These are phyloP conservation scores for Apocynum venetum DNA, from an alignment of 257 asterid species.

Conservation along the genomic window DNA sequence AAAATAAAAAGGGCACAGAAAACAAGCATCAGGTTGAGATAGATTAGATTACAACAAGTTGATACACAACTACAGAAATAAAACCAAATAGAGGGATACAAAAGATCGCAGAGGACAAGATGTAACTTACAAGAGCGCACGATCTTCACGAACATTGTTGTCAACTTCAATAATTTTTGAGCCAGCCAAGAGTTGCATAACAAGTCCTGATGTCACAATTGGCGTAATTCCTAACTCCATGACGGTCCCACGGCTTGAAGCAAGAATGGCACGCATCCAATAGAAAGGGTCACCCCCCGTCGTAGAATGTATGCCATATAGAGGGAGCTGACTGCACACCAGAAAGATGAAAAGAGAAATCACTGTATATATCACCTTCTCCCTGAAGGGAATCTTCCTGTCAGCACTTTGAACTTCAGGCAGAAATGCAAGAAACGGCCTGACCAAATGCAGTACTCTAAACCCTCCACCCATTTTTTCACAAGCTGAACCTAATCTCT, in stretches of 20 bases:
- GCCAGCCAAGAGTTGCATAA: conserved; percentile 81
- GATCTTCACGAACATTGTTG: conserved; percentile 82
- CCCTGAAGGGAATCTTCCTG: conserved; percentile 77
- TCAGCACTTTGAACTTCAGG: conserved; percentile 89
- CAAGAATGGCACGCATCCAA: conserved; percentile 94
- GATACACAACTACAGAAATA: not conserved
- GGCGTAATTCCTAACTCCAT: conserved; percentile 94
- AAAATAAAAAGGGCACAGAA: not conserved
- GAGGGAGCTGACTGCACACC: conserved; percentile 82
- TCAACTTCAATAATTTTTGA: conserved; percentile 82
- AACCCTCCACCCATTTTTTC: conserved; percentile 78
- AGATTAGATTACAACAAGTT: no score
- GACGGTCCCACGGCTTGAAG: conserved; percentile 83
- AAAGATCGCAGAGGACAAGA: not conserved
- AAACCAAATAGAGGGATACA: not conserved
- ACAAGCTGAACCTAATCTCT: conserved; percentile 6
- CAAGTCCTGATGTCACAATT: conserved; percentile 79
- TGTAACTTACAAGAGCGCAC: conserved; percentile 71
- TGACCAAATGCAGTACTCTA: conserved; percentile 76
- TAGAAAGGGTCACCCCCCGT: conserved; percentile 89
- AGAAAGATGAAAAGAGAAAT: conserved; percentile 72
- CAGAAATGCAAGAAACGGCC: conserved; percentile 75
- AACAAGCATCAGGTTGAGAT: not conserved
- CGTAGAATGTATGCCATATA: conserved; percentile 87
- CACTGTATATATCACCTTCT: conserved; percentile 80